A percentile compares a stretch with the other conserved stretches of the same genome.
These are phyloP conservation scores for Scheffersomyces parashehatae DNA, from an alignment of 1,139 yeast genomes.

Conservation along the genomic window DNA sequence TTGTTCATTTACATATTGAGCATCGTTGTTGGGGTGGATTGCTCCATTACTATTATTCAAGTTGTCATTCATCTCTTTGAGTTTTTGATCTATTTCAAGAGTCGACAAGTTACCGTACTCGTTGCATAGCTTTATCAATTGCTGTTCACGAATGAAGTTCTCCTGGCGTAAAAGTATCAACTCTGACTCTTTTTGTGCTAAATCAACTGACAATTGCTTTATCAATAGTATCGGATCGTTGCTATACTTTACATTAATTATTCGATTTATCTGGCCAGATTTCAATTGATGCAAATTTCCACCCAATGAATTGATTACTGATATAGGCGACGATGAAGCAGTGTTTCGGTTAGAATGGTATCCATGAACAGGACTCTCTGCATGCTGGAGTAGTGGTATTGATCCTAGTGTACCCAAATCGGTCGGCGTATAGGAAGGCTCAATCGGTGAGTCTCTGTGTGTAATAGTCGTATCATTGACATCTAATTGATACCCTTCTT, in stretches of 20 bases:
- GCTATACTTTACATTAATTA: constrained; percentile 26
- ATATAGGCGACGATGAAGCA: background rate
- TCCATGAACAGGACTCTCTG: too few relatives aligned
- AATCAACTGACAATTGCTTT: constrained; percentile 49
- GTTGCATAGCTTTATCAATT: constrained; percentile 38
- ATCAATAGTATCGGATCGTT: constrained; percentile 45
- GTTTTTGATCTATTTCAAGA: constrained; percentile 42
- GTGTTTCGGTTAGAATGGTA: background rate
- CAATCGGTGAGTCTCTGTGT: too few relatives aligned
- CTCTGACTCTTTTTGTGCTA: constrained; percentile 52
- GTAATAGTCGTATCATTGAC: too few relatives aligned
- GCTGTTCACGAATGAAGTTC: constrained; percentile 46
- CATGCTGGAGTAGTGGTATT: too few relatives aligned
- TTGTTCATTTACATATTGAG: too few relatives aligned
- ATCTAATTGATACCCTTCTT: too few relatives aligned
- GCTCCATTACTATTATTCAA: too few relatives aligned
- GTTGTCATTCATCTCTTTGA: constrained; percentile 15
- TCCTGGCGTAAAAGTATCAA: constrained; percentile 40
- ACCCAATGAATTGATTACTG: constrained; percentile 10
- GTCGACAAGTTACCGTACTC: constrained; percentile 47
- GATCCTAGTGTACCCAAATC: too few relatives aligned
- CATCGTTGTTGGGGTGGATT: too few relatives aligned
- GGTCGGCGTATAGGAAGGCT: too few relatives aligned
- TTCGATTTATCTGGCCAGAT: constrained; percentile 30
- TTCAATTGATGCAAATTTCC: constrained; percentile 18